Conservation (phyloP, 1,284 basidiomycete species). For the Puccinia novopanici region DNA sequence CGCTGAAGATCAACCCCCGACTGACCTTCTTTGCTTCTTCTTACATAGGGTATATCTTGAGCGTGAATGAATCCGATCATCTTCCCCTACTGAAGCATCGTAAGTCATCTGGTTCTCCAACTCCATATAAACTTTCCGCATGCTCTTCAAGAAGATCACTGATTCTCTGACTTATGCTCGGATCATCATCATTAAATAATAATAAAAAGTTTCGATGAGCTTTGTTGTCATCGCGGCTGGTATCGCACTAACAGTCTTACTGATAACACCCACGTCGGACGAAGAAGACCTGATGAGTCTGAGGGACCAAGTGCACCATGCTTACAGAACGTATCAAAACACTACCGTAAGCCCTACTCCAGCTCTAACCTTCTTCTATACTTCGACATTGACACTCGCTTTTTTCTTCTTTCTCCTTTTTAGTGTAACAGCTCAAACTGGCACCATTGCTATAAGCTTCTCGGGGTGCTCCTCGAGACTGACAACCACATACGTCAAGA, state of each 20-base stretch:
- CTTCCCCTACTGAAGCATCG: slow-evolving; percentile 31
- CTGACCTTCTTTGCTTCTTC: neutral
- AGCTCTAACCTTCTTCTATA: neutral
- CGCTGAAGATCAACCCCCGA: neutral
- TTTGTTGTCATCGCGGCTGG: slow-evolving; percentile 13
- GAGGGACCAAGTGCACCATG: slow-evolving; percentile 1
- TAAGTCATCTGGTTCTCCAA: neutral
- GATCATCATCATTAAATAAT: neutral
- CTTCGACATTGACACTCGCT: neutral
- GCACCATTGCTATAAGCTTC: slow-evolving; percentile 5
- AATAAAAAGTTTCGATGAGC: slow-evolving; percentile 23
- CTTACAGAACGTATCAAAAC: neutral
- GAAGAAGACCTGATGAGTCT: neutral
- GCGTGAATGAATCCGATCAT: slow-evolving; percentile 8
- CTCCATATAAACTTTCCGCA: neutral
- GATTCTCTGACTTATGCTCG: neutral
- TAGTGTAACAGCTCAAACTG: neutral
- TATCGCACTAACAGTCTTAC: slow-evolving; percentile 12
- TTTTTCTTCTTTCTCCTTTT: neutral
- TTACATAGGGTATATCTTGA: slow-evolving; percentile 3
- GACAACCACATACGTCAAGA: slow-evolving; percentile 2
- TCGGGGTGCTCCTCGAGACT: slow-evolving; percentile 13
- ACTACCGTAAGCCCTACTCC: neutral
- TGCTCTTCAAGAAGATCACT: neutral
- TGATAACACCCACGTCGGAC: neutral